Evolutionary conservation across 257 asterid species (phyloP), one percentile per base, ranked within the genome.

Genomic region (Nicotiana paniculata): DNA sequence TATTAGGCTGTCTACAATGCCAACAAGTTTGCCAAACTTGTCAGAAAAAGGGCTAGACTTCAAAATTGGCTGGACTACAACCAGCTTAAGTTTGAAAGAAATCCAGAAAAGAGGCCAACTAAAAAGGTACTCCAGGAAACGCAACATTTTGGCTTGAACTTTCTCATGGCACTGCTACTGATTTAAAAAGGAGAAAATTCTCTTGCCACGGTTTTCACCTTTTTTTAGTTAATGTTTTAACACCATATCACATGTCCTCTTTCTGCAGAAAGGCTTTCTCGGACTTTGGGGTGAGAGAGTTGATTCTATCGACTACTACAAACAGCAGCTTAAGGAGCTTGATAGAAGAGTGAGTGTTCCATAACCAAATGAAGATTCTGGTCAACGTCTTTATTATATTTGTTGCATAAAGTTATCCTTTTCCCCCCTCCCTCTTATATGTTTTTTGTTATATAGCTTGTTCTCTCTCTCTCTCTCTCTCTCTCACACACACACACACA

Each of bases 1-100:
- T 80, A 51, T 67, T 89, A 96, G 99, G 97, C 92, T 59, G 98
- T 94, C 81, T 96, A 96, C 85, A 77, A 95, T 83, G 97, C 98
- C 78, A 93, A 92, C 87, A 95, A 92, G 86, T 96, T 96, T 48
- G 92, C 94, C 37, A 90, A 78, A 90, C 89, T 96, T 83, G 95
- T 96, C 18, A 84, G 85, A 37, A 89, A 86, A 85, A 89, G 98
- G 86, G 89, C 91, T 81, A 92, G 93, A 77, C 92, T 95, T 84
- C 97, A 93, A 70, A 92, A 94, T 85, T 94, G 98, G 99, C 90
- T 96, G 64, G 99, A 96, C 89, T 96, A 94, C 89, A 82, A 94
- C 86, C 98, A 89, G 88, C 91, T 94, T 43, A 96, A 93, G 92
- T 94, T 91, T 80, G 98, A 94, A 89, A 90, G 97, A 85, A 86